A percentile compares a stretch with the other conserved stretches of the same genome.
Evolutionary conservation across 2,329 filamentous ascomycete genomes (phyloP).

Genomic region (Knoxdaviesia proteae): DNA sequence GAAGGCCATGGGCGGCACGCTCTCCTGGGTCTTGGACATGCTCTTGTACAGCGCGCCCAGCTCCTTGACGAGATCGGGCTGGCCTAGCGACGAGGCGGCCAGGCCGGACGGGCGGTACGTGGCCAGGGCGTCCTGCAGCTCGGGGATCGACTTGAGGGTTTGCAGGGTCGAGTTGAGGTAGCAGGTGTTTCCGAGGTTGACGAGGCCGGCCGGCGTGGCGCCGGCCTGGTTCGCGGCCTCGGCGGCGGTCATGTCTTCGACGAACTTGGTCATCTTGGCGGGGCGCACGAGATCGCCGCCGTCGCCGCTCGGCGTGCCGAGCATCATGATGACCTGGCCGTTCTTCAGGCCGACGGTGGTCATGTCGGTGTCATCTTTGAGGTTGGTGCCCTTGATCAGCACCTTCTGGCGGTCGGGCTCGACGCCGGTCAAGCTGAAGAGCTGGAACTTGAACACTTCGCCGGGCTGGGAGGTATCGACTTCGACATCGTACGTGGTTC

Average conservation of each 20-base stretch:
- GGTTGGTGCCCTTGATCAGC: constrained; percentile 76
- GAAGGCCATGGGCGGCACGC: constrained; percentile 69
- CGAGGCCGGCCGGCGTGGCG: constrained; percentile 69
- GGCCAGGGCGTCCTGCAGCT: constrained; percentile 61
- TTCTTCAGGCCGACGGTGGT: constrained; percentile 68
- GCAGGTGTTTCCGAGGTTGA: constrained; percentile 93
- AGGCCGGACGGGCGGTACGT: constrained; percentile 36
- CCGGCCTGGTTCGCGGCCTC: constrained; percentile 68
- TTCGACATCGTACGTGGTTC: constrained; percentile 88
- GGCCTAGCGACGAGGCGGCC: constrained; percentile 21
- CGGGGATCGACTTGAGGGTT: constrained; percentile 68
- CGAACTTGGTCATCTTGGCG: constrained; percentile 64
- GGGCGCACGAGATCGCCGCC: constrained; percentile 45
- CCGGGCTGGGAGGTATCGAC: constrained; percentile 68
- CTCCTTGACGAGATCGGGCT: constrained; percentile 18
- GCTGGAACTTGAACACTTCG: constrained; percentile 86
- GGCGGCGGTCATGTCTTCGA: constrained; percentile 95
- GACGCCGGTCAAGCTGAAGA: constrained; percentile 87
- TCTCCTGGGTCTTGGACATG: constrained; percentile 75
- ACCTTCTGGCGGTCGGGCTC: constrained; percentile 95
- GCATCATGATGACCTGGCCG: constrained; percentile 82
- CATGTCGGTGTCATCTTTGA: constrained; percentile 87
- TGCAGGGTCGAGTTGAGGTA: constrained; percentile 98
- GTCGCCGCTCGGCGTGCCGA: constrained; percentile 65
- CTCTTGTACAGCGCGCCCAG: constrained; percentile 69